phyloP scores from a whole-genome alignment of 495 filamentous ascomycete species.

The Aspergillus bertholletiae region DNA sequence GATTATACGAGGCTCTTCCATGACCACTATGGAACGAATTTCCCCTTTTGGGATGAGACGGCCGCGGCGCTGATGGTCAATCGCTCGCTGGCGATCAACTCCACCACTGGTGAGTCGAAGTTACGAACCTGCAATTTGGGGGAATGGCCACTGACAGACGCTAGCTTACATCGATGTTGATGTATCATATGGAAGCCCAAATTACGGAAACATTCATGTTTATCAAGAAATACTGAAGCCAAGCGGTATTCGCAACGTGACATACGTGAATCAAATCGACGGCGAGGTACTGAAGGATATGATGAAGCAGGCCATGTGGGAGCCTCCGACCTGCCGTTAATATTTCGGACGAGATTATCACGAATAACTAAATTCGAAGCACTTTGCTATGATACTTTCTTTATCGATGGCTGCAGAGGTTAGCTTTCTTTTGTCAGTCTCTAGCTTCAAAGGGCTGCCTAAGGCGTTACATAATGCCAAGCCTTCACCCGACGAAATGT shows the following conservation, averaged over 20 bases:
- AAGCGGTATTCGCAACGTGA: conserved; percentile 24
- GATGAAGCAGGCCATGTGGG: conserved; percentile 27
- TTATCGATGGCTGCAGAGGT: too few relatives aligned
- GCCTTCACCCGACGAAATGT: too few relatives aligned
- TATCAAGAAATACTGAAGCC: conserved; percentile 34
- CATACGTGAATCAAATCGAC: conserved; percentile 32
- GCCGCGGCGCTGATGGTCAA: conserved; percentile 36
- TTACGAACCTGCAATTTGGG: neutral
- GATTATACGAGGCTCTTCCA: conserved; percentile 29
- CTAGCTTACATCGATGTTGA: conserved; percentile 20
- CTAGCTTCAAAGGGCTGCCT: too few relatives aligned
- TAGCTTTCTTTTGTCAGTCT: too few relatives aligned
- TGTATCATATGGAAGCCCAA: conserved; percentile 31
- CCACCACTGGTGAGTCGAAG: conserved; percentile 21
- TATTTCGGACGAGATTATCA: too few relatives aligned
- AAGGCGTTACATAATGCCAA: too few relatives aligned
- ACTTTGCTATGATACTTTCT: too few relatives aligned
- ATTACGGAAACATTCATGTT: conserved; percentile 31
- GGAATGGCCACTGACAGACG: neutral
- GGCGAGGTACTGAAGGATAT: conserved; percentile 23
- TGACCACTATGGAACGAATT: conserved; percentile 28
- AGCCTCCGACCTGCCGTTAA: conserved; percentile 12
- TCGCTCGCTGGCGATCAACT: conserved; percentile 24
- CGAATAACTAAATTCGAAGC: too few relatives aligned
- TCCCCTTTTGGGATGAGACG: conserved; percentile 42